These are phyloP conservation scores for Leishmania arabica DNA, from an alignment of 208 protist genomes.

Conservation along the genomic window DNA sequence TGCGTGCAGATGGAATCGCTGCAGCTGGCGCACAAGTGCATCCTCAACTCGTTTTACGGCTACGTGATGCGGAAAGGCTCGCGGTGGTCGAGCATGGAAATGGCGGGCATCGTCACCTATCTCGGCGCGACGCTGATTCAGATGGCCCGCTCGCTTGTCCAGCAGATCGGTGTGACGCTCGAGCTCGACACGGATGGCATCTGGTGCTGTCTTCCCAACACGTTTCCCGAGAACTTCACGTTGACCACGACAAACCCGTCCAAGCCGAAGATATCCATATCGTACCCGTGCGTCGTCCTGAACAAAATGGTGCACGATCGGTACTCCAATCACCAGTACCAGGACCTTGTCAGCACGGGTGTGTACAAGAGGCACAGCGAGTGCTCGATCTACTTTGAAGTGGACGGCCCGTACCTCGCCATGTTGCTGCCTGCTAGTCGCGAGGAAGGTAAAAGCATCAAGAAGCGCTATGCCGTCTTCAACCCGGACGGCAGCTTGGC, in stretches of 20 bases:
- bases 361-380: constrained; percentile 89
- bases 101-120: constrained; percentile 99
- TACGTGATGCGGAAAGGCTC: constrained; percentile 99
- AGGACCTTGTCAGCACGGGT: constrained; percentile 78
- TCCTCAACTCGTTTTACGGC: constrained; percentile 99
- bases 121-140: constrained; percentile 99
- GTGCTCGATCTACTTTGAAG: constrained; percentile 99
- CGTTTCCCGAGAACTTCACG: constrained; percentile 98
- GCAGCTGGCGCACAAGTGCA: constrained; percentile 99
- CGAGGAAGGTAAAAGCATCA: constrained; percentile 98
- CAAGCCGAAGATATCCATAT: constrained; percentile 80
- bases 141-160: constrained; percentile 95
- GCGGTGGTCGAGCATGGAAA: constrained; percentile 99
- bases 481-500: constrained; percentile 96
- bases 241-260: constrained; percentile 72
- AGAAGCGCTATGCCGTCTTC: constrained; percentile 99
- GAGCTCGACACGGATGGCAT: constrained; percentile 99
- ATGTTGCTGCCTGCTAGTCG: constrained; percentile 99
- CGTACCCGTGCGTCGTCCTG: constrained; percentile 98
- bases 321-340: constrained; percentile 99
- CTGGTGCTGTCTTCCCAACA: constrained; percentile 98
- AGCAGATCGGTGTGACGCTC: constrained; percentile 98
- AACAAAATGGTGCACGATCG: constrained; percentile 97
- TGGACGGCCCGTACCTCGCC: constrained; percentile 99
- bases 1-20: constrained; percentile 99